Evolutionary conservation across 345 rosid species (phyloP).

Genomic region (Toxicodendron radicans): DNA sequence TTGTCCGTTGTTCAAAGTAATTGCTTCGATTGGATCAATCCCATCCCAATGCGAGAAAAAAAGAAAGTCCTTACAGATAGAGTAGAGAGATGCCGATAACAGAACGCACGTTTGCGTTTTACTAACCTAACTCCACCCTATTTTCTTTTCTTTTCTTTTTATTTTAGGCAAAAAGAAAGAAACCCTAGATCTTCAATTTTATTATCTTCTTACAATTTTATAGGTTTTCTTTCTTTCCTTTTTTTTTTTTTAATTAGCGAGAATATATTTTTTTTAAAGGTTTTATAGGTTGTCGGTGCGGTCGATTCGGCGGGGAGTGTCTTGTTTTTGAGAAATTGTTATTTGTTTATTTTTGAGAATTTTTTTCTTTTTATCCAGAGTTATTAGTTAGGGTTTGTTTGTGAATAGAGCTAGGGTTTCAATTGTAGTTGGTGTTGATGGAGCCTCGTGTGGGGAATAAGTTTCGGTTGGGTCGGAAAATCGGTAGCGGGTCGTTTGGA

Average conservation of each 20-base stretch:
- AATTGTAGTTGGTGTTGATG: constrained; percentile 38
- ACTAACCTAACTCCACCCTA: constrained; percentile 19
- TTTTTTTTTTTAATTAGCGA: background rate
- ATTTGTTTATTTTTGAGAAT: background rate
- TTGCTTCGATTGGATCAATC: constrained; percentile 19
- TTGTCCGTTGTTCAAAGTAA: constrained; percentile 20
- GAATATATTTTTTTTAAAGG: no score
- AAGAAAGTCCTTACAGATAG: constrained; percentile 12
- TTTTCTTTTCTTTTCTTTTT: background rate
- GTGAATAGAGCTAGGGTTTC: constrained; percentile 32
- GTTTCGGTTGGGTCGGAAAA: constrained; percentile 88
- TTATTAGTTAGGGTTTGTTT: constrained; percentile 22
- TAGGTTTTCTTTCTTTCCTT: background rate
- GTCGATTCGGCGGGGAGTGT: constrained; percentile 23
- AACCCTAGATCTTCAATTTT: constrained; percentile 30
- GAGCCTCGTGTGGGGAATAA: constrained; percentile 89
- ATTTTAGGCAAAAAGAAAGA: background rate
- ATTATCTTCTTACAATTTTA: background rate
- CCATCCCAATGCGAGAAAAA: background rate
- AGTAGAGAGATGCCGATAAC: constrained; percentile 12
- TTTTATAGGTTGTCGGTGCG: constrained; percentile 29
- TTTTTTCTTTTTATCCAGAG: background rate
- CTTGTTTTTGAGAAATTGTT: background rate
- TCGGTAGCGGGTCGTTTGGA: constrained; percentile 97
- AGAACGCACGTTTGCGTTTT: constrained; percentile 3